These are phyloP conservation scores for Artemisia annua DNA, from an alignment of 129 eudicot genomes.

Conservation along the genomic window DNA sequence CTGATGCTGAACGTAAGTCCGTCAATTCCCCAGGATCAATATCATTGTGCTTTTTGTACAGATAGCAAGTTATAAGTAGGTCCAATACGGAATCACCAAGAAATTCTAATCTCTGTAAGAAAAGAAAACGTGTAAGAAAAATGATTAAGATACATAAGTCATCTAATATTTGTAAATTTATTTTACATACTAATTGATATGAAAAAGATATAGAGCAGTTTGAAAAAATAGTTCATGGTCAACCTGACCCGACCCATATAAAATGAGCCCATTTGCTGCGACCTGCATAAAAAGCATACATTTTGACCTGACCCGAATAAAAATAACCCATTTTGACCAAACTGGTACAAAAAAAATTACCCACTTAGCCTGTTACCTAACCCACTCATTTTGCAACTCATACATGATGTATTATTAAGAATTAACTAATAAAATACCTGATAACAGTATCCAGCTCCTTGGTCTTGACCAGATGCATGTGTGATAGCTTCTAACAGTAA, in stretches of 20 bases:
- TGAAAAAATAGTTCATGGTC: not conserved
- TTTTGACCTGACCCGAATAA: not conserved
- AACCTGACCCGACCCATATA: not conserved
- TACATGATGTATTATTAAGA: too few species aligned
- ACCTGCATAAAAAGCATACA: not conserved
- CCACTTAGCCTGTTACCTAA: too few species aligned
- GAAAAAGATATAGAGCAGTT: too few species aligned
- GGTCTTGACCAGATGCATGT: slow-evolving; percentile 57
- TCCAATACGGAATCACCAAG: slow-evolving; percentile 95
- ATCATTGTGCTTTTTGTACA: slow-evolving; percentile 62
- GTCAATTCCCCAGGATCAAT: slow-evolving; percentile 89
- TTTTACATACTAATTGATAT: too few species aligned
- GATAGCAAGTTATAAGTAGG: slow-evolving; percentile 71
- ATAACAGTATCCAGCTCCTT: slow-evolving; percentile 59
- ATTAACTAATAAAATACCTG: slow-evolving; percentile 41
- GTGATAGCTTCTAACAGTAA: slow-evolving; percentile 86
- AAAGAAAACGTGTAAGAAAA: slow-evolving; percentile 12
- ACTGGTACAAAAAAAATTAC: too few species aligned
- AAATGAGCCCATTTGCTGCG: too few species aligned
- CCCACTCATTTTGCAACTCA: too few species aligned
- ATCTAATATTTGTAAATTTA: not conserved
- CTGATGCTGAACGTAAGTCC: slow-evolving; percentile 92
- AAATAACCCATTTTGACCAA: not conserved
- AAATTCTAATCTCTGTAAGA: slow-evolving; percentile 82
- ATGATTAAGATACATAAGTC: not conserved